A percentile compares a stretch with the other conserved stretches of the same genome.
Conservation (phyloP, 768 basidiomycete species). For the Auricularia heimuer region DNA sequence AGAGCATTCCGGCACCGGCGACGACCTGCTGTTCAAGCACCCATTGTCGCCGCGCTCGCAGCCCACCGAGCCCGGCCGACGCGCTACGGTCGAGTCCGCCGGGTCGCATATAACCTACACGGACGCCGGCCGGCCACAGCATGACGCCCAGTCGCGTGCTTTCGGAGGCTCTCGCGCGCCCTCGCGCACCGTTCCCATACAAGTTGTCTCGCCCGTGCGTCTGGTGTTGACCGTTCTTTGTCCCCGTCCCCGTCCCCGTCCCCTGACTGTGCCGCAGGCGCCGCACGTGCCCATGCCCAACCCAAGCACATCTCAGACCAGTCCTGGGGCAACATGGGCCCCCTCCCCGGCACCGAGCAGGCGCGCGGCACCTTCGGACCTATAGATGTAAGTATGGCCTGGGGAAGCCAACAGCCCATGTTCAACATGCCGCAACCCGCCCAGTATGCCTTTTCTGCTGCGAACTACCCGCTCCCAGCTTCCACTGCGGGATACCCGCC, state of each 20-base stretch:
- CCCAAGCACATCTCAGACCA: not conserved
- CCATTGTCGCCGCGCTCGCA: not conserved
- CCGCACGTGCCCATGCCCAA: not conserved
- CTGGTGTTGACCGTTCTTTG: not conserved
- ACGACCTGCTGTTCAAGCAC: not conserved
- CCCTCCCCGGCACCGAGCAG: not conserved
- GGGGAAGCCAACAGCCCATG: not conserved
- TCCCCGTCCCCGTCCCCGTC: not conserved
- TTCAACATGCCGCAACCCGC: not conserved
- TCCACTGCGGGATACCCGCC: not conserved
- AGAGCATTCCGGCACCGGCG: not conserved
- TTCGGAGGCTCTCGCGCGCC: too few species aligned
- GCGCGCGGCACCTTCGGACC: not conserved
- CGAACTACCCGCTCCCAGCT: not conserved
- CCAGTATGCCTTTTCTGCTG: not conserved
- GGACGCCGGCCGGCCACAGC: not conserved
- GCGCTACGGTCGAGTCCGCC: not conserved
- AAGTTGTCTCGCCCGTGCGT: too few species aligned
- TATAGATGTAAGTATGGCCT: not conserved
- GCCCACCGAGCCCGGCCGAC: not conserved
- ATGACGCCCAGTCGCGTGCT: not conserved
- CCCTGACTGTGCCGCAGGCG: not conserved
- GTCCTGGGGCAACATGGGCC: constrained; percentile 2
- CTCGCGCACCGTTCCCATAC: too few species aligned
- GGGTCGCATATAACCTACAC: not conserved